Evolutionary conservation across 2,329 filamentous ascomycete genomes (phyloP), one percentile per base, ranked within the genome.

Genomic region (Cladosporium cucumerinum): DNA sequence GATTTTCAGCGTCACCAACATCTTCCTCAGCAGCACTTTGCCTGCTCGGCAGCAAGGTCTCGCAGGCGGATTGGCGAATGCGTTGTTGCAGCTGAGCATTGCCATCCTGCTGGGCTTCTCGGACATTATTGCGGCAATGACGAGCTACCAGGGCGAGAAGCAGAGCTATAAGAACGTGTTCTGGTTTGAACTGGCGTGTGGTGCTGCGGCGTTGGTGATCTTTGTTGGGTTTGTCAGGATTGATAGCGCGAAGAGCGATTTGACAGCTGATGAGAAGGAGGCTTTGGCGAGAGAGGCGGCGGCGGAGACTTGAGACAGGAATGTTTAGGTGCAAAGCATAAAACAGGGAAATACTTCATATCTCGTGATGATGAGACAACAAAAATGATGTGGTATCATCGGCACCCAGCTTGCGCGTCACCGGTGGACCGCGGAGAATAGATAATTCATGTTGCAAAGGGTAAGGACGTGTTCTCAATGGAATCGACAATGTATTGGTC

Each of bases 21-120:
- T 93, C 66, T 93, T 91, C 76, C 89, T 77, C 57, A 92, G 89
- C 0, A 92, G 89, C 0, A 85, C 84, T 16, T 80, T 93, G 67
- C 89, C 90, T 0, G 81, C 81, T 5, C 82, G 84, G 14, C 82
- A 87, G 58, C 91, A 94, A 73, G 90, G 89, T 0, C 80, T 92
- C 0, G 90, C 89, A 0, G 89, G 90, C 1, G 89, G 87, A 0
- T 75, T 93, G 54, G 87, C 90, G 71, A 92, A 90, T 77, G 87
- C 85, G 57, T 77, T 92, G 2, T 74, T 92, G 32, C 90, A 91
- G 71, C 80, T 93, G 10, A 88, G 89, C 11, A 89, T 92, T 71
- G 88, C 89, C 0, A 82, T 93, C 60, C 87, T 87, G 78, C 81
- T 93, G 5, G 89, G 88, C 0, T 84, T 93, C 61, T 87, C 85